A percentile compares a stretch with the other conserved stretches of the same genome.
Evolutionary conservation across 352 stramenopile genomes (phyloP).

Genomic region (Phytophthora rubi): DNA sequence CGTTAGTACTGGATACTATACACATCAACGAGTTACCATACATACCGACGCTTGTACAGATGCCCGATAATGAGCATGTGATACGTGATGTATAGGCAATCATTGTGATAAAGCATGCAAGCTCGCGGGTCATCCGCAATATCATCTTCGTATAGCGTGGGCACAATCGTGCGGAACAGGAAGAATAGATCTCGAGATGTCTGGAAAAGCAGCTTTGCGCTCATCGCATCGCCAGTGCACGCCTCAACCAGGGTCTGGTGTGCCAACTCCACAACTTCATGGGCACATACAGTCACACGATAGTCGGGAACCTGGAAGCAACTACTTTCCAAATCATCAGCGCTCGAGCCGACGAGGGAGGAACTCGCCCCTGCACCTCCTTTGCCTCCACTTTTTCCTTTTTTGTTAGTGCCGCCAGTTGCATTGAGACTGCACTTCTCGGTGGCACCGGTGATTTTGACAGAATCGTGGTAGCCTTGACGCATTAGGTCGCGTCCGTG

Average conservation of each 20-base stretch:
- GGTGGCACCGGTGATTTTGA: slow-evolving; percentile 54
- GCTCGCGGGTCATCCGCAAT: slow-evolving; percentile 69
- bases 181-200: slow-evolving; percentile 80
- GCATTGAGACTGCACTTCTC: slow-evolving; percentile 67
- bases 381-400: slow-evolving; percentile 34
- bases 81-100: slow-evolving; percentile 82
- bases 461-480: slow-evolving; percentile 64
- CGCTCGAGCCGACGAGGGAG: slow-evolving; percentile 1
- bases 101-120: slow-evolving; percentile 88
- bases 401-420: slow-evolving; percentile 44
- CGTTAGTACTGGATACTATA: not conserved
- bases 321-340: slow-evolving; percentile 52
- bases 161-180: slow-evolving; percentile 71
- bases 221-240: slow-evolving; percentile 48
- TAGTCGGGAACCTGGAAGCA: slow-evolving; percentile 76
- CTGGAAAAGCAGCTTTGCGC: slow-evolving; percentile 73
- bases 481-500: slow-evolving; percentile 61
- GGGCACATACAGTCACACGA: slow-evolving; percentile 56
- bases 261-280: slow-evolving; percentile 66
- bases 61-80: slow-evolving; percentile 82
- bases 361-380: slow-evolving; percentile 4
- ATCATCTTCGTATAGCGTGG: slow-evolving; percentile 69
- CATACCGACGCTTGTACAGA: slow-evolving; percentile 75
- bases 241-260: slow-evolving; percentile 74
- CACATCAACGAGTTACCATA: not conserved